A percentile compares a stretch with the other conserved stretches of the same genome.
Conservation (phyloP, 805 yeast genomes). For the Isabelozyma heimii region DNA sequence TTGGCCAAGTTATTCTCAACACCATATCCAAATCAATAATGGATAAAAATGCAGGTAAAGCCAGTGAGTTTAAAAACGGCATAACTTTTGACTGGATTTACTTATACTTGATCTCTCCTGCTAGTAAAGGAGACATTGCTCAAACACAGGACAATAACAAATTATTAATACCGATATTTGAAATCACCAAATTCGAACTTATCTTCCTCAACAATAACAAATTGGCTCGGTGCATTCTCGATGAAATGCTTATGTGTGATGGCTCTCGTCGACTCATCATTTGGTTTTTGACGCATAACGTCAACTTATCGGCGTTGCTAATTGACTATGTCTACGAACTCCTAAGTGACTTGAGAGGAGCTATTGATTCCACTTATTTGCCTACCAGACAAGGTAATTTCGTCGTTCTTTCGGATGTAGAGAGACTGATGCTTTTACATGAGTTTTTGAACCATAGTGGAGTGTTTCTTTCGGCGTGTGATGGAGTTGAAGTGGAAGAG, state of each 20-base stretch:
- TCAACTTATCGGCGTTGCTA: slow-evolving; percentile 51
- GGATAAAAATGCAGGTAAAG: slow-evolving; percentile 29
- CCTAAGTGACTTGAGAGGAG: slow-evolving; percentile 56
- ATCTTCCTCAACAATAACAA: slow-evolving; percentile 51
- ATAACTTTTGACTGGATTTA: slow-evolving; percentile 53
- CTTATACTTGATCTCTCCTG: slow-evolving; percentile 38
- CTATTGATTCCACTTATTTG: slow-evolving; percentile 21
- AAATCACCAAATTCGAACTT: slow-evolving; percentile 47
- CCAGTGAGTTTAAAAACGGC: slow-evolving; percentile 9
- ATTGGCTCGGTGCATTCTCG: slow-evolving; percentile 55
- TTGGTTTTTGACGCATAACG: slow-evolving; percentile 62
- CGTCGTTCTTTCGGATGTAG: slow-evolving; percentile 54
- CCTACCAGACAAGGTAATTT: slow-evolving; percentile 57
- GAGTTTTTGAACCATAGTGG: slow-evolving; percentile 59
- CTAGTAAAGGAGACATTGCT: slow-evolving; percentile 22
- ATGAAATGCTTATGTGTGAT: slow-evolving; percentile 67
- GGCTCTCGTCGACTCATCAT: slow-evolving; percentile 63
- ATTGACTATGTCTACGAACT: slow-evolving; percentile 66
- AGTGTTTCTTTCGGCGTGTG: slow-evolving; percentile 28
- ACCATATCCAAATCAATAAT: slow-evolving; percentile 55
- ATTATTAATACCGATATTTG: slow-evolving; percentile 26
- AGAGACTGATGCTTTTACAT: slow-evolving; percentile 64
- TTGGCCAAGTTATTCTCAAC: slow-evolving; percentile 41
- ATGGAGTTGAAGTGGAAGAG: slow-evolving; percentile 27
- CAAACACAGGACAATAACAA: slow-evolving; percentile 23